These are phyloP conservation scores for Penicillium coffeae DNA, from an alignment of 495 filamentous ascomycete genomes.

Conservation along the genomic window DNA sequence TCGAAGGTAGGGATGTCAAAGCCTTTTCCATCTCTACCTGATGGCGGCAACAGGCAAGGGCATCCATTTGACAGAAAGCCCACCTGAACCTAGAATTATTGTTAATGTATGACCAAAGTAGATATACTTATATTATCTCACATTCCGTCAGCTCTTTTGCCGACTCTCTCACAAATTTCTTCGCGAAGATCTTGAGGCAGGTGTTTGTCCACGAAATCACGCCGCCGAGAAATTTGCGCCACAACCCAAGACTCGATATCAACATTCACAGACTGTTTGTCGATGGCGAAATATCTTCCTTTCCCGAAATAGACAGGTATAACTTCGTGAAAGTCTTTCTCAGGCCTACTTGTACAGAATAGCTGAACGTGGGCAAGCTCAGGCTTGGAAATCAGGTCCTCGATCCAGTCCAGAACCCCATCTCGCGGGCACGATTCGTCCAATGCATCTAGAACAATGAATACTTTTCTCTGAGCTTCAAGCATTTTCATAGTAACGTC, in stretches of 20 bases:
- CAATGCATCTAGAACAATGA: constrained; percentile 26
- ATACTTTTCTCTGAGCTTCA: constrained; percentile 9
- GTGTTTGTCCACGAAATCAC: constrained; percentile 19
- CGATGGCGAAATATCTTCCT: constrained; percentile 9
- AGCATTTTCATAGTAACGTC: constrained; percentile 15
- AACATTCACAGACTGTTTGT: constrained; percentile 17
- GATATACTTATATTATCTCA: constrained; percentile 15
- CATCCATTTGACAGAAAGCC: constrained; percentile 38
- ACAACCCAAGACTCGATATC: constrained; percentile 27
- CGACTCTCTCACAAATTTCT: constrained; percentile 16
- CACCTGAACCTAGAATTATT: constrained; percentile 37
- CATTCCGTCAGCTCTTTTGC: constrained; percentile 32
- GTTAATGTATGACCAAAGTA: constrained; percentile 10
- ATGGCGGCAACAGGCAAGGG: constrained; percentile 25
- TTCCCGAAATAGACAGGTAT: constrained; percentile 13
- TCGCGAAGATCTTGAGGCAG: constrained; percentile 14
- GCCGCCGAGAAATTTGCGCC: constrained; percentile 17
- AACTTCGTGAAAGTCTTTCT: constrained; percentile 19
- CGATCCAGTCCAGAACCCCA: constrained; percentile 19
- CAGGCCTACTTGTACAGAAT: constrained; percentile 26
- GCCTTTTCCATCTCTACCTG: constrained; percentile 17
- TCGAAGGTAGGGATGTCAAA: constrained; percentile 29
- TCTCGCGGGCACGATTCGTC: constrained; percentile 26
- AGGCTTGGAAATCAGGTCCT: constrained; percentile 10
- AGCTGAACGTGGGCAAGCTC: constrained; percentile 17